A percentile compares a stretch with the other conserved stretches of the same genome.
phyloP scores from a whole-genome alignment of 2,329 filamentous ascomycete genomes.

The Fonsecaea monophora region DNA sequence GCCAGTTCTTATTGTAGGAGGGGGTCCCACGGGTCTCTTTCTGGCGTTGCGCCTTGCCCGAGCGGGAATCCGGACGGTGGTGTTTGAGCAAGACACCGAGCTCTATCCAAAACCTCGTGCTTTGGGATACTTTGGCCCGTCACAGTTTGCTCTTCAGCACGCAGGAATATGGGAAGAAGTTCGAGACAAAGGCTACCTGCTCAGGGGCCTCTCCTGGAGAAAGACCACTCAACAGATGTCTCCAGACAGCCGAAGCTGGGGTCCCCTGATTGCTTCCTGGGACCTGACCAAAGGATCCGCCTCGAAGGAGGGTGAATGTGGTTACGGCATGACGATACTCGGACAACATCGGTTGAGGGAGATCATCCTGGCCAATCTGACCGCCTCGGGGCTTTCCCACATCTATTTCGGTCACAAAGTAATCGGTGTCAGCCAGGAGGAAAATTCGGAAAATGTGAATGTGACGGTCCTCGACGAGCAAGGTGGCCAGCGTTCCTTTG shows the following conservation, averaged over 20 bases:
- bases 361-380: neutral
- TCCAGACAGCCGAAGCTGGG: neutral
- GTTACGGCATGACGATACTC: constrained; percentile 2
- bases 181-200: neutral
- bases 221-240: neutral
- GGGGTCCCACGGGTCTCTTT: constrained; percentile 37
- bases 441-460: neutral
- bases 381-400: neutral
- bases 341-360: neutral
- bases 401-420: neutral
- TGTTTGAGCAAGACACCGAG: constrained; percentile 38
- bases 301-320: neutral
- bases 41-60: constrained; percentile 32
- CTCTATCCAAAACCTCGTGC: neutral
- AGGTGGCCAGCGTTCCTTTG: neutral
- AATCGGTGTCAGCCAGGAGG: neutral
- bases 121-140: constrained; percentile 11
- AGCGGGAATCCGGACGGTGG: constrained; percentile 32
- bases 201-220: neutral
- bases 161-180: constrained; percentile 11
- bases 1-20: constrained; percentile 33
- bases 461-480: neutral
- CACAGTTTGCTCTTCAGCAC: neutral
- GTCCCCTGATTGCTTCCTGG: neutral
- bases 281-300: neutral